Base-by-base conservation (phyloP, 179 eudicot genomes). In the Silene coronaria region DNA sequence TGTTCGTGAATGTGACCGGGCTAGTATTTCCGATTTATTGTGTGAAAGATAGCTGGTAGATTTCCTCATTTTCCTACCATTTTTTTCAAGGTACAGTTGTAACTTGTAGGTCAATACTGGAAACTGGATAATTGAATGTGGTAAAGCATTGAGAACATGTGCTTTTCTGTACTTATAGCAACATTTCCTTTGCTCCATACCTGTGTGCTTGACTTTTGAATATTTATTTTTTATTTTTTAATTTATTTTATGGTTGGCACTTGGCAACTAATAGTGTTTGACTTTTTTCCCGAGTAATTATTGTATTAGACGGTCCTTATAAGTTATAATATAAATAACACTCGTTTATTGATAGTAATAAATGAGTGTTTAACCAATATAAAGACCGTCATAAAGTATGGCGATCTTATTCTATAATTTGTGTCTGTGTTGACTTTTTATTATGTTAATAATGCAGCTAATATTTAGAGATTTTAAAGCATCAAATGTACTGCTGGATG, bases 401-500 rank as follows among this genome's bases (percentile, higher is more conserved):
- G 3, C 9, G 5, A 1, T n/a, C n/a, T n/a, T n/a, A n/a, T n/a
- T n/a, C n/a, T n/a, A n/a, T 51, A 46, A 46, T 51, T 51, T 14
- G 19, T 51, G 57, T 51, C 16, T 14, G 19, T 51, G 57, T 51
- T 51, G 57, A 51, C 57, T 51, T 51, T 46, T 46, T 51, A 65
- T 28, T 78, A 14, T 19, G 46, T 72, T 58, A 19, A 76, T 58
- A 19, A 76, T 73, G 80, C 86, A 85, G 88, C 80, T 85, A 67
- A 85, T 85, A 65, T 85, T 85, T 66, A 66, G 88, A 80, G 88
- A 85, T 78, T 85, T 85, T 53, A 85, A 85, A 78, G 74, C 88
- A 38, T 82, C 88, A 68, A 85, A 85, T 73, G 78, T 85, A 45
- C 78, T 85, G 74, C 77, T 85, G 76, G 88, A 85, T 76, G 86